Conservation (phyloP, 306 rosid genomes). For the Heteromeles arbutifolia region DNA sequence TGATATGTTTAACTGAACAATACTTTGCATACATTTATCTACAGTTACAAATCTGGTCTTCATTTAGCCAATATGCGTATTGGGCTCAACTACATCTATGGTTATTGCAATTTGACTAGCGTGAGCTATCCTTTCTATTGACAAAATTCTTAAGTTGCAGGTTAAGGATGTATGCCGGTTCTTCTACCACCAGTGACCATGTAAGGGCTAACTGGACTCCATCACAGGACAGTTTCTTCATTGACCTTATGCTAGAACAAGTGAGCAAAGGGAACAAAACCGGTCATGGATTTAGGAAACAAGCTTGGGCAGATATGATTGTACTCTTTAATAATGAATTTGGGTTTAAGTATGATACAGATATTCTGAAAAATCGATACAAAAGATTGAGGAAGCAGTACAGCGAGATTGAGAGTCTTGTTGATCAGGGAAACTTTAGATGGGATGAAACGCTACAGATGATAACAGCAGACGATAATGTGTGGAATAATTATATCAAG, state of each 20-base stretch:
- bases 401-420: constrained; percentile 40
- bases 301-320: constrained; percentile 47
- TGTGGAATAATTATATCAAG: constrained; percentile 34
- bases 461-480: constrained; percentile 25
- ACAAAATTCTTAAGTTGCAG: constrained; percentile 17
- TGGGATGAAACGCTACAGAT: constrained; percentile 37
- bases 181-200: constrained; percentile 15
- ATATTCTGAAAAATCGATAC: constrained; percentile 44
- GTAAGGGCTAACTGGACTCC: constrained; percentile 55
- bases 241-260: constrained; percentile 41
- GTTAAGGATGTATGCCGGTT: constrained; percentile 36
- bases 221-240: constrained; percentile 45
- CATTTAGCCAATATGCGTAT: background rate
- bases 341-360: constrained; percentile 41
- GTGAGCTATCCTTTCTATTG: background rate
- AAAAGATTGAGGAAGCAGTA: constrained; percentile 57
- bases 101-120: background rate
- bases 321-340: constrained; percentile 41
- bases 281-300: constrained; percentile 32
- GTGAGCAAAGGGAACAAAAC: constrained; percentile 44
- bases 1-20: too few species aligned
- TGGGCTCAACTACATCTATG: background rate
- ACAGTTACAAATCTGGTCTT: background rate
- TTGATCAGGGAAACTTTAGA: constrained; percentile 34
- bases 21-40: too few species aligned